Conservation (phyloP, 352 stramenopile species). For the Phytophthora fragariaefolia region DNA sequence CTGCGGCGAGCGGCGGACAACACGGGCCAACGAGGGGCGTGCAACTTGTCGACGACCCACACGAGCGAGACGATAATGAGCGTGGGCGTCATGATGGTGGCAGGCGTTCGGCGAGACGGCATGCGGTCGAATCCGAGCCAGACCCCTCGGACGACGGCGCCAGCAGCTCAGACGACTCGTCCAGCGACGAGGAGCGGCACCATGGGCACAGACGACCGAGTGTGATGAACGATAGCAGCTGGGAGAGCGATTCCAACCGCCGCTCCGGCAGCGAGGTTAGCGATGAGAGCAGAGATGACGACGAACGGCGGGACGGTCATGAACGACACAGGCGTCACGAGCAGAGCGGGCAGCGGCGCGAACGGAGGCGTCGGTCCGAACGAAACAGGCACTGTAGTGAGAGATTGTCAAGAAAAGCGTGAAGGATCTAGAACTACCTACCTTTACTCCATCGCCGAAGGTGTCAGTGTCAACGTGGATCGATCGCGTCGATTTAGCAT, state of each 20-base stretch:
- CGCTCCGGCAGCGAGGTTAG: background rate
- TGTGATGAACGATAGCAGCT: background rate
- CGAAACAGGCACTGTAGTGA: background rate
- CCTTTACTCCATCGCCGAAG: constrained; percentile 1
- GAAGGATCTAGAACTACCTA: constrained; percentile 1
- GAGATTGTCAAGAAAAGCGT: background rate
- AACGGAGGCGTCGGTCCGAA: background rate
- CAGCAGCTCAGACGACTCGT: background rate
- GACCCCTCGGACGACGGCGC: background rate
- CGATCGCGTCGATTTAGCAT: background rate
- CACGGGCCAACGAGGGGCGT: background rate
- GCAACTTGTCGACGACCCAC: background rate
- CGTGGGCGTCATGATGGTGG: background rate
- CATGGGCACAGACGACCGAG: background rate
- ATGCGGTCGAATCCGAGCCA: background rate
- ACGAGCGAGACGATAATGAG: background rate
- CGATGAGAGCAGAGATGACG: background rate
- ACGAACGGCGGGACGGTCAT: background rate
- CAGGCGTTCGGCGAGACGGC: background rate
- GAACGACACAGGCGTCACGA: background rate
- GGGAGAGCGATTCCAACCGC: background rate
- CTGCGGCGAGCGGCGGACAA: background rate
- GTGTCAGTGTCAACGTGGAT: constrained; percentile 5
- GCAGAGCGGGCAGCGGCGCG: background rate
- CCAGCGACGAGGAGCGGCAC: background rate